Percentiles rank a stretch among this genome's conserved stretches.
Evolutionary conservation across 345 rosid species (phyloP).

Genomic region (Citrus inodora): DNA sequence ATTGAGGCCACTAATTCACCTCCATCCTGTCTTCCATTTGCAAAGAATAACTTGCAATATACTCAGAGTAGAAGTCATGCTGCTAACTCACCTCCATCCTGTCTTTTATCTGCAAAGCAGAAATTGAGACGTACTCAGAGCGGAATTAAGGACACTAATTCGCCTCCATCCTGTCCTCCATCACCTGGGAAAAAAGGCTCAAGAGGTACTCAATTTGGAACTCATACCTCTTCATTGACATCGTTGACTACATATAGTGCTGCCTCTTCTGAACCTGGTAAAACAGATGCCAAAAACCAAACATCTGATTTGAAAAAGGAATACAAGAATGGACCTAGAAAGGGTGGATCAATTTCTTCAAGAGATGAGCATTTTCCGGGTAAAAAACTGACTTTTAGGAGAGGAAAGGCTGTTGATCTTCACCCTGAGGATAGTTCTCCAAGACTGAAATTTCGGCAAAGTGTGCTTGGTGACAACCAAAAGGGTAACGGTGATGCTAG

Average conservation of each 20-base stretch:
- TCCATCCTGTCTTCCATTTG: conserved; percentile 5
- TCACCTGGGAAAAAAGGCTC: not conserved
- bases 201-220: too few species aligned
- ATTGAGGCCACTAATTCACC: not conserved
- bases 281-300: too few species aligned
- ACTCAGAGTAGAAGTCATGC: not conserved
- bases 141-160: not conserved
- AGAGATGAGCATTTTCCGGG: conserved; percentile 20
- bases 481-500: conserved; percentile 23
- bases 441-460: conserved; percentile 50
- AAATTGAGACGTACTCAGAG: conserved; percentile 13
- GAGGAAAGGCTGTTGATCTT: conserved; percentile 53
- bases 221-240: too few species aligned
- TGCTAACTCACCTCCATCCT: conserved; percentile 12
- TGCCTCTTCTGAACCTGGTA: too few species aligned
- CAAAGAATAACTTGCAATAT: not conserved
- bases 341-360: conserved; percentile 7
- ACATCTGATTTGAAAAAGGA: too few species aligned
- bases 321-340: too few species aligned
- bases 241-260: too few species aligned
- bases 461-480: conserved; percentile 27
- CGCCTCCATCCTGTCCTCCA: conserved; percentile 1
- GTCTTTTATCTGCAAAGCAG: not conserved
- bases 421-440: conserved; percentile 35
- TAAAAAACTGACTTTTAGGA: conserved; percentile 41